These are phyloP conservation scores for Arxiozyma slooffiae DNA, from an alignment of 1,139 yeast species.

Conservation along the genomic window DNA sequence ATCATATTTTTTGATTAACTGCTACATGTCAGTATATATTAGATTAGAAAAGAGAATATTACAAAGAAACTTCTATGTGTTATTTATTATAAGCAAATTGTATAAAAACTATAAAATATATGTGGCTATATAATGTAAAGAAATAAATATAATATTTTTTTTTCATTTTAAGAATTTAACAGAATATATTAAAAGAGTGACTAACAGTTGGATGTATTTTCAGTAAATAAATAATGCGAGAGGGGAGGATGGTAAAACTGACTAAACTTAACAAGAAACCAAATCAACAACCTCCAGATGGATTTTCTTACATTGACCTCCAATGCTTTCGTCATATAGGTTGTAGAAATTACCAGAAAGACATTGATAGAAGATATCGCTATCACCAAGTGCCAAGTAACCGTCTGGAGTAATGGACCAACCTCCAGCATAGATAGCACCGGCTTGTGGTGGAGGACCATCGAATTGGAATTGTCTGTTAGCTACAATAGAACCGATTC, in stretches of 20 bases:
- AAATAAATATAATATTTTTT: too few species aligned
- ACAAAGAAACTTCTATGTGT: neutral
- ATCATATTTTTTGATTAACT: too few species aligned
- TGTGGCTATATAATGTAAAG: neutral
- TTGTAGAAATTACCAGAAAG: slow-evolving; percentile 72
- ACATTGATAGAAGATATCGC: slow-evolving; percentile 66
- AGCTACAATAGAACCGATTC: slow-evolving; percentile 76
- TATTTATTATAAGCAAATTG: neutral
- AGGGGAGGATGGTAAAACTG: too few species aligned
- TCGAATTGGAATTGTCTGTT: slow-evolving; percentile 84
- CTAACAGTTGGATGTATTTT: neutral
- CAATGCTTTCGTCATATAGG: slow-evolving; percentile 62
- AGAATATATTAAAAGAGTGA: slow-evolving; percentile 1
- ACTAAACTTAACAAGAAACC: slow-evolving; percentile 44
- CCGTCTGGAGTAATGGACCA: slow-evolving; percentile 65
- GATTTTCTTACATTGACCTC: slow-evolving; percentile 57
- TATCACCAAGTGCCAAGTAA: slow-evolving; percentile 59
- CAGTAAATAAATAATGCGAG: neutral
- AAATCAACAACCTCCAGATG: slow-evolving; percentile 56
- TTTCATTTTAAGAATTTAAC: too few species aligned
- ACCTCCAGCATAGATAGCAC: slow-evolving; percentile 78
- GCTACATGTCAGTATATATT: too few species aligned
- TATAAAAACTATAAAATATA: neutral
- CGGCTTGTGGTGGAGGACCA: slow-evolving; percentile 89
- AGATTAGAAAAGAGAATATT: too few species aligned